Evolutionary conservation across 2,329 filamentous ascomycete genomes (phyloP), one percentile per base, ranked within the genome.

Genomic region (Xylaria multiplex): DNA sequence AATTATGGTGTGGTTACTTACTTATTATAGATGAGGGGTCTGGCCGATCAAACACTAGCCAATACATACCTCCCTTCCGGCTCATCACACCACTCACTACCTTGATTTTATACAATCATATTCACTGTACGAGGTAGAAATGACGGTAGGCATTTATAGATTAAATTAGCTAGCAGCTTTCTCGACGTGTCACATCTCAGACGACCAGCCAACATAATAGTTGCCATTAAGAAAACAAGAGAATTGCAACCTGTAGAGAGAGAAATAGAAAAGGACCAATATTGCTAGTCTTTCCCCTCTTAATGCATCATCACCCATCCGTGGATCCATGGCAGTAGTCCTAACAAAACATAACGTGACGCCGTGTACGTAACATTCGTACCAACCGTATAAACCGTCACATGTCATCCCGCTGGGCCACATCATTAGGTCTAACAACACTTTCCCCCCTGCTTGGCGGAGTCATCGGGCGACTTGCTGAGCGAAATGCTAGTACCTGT

Each of bases 401-500:
- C 70, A 72, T 70, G 73, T 72, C 70, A 74, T 73, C 69, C 68
- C 65, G 69, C 66, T 64, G 63, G 68, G 65, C 45, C 67, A 68
- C 62, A 69, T 59, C 49, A 43, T 46, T 55, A 43, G 46, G 68
- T 79, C 84, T 88, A 95, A 82, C 92, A 96, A 83, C 93, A 96
- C 80, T 92, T 92, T 77, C 91, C 90, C 72, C 88, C 86, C 86
- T 96, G 95, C 76, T 88, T 85, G 74, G 92, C 87, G 59, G 82
- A 82, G 76, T 93, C 87, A 74, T 96, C 92, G 72, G 91, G 88
- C 58, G 93, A 89, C 82, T 95, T 93, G 86, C 89, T 95, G 76
- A 97, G 91, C 71, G 93, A 91, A 77, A 98, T 92, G 79, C 92
- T 93, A 75, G 89, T 90, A 76, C 93, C 91, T 72, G 91, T 88